Evolutionary conservation across 805 yeast species (phyloP).

Genomic region (Metschnikowia arizonensis): DNA sequence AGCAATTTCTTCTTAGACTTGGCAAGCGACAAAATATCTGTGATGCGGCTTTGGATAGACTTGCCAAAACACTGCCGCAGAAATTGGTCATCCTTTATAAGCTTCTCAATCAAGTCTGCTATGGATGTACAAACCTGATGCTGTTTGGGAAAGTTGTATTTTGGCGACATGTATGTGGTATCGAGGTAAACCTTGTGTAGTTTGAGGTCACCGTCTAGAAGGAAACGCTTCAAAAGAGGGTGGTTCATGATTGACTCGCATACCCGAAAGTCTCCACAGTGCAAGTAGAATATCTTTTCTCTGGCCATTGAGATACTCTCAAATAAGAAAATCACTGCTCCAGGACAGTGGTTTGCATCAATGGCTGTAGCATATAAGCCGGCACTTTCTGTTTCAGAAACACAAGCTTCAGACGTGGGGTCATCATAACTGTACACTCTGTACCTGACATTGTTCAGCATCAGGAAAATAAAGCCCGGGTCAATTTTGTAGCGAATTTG

Average conservation of each 20-base stretch:
- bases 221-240: conserved; percentile 25
- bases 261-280: conserved; percentile 93
- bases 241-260: conserved; percentile 46
- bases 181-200: conserved; percentile 75
- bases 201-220: conserved; percentile 11
- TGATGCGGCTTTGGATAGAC: conserved; percentile 35
- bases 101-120: conserved; percentile 46
- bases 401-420: conserved; percentile 18
- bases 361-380: conserved; percentile 53
- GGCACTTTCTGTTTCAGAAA: conserved; percentile 16
- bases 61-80: conserved; percentile 32
- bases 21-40: conserved; percentile 28
- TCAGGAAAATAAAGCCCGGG: conserved; percentile 40
- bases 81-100: conserved; percentile 27
- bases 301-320: conserved; percentile 37
- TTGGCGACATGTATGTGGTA: conserved; percentile 82
- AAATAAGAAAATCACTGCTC: conserved; percentile 78
- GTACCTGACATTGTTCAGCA: conserved; percentile 41
- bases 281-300: conserved; percentile 44
- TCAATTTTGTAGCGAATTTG: conserved; percentile 52
- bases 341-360: conserved; percentile 97
- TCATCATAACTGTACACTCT: conserved; percentile 18
- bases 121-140: conserved; percentile 57
- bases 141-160: conserved; percentile 75
- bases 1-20: conserved; percentile 37